Percentiles rank a stretch among this genome's conserved stretches.
Evolutionary conservation across 1,139 yeast species (phyloP).

Genomic region (Sugiyamaella neomexicana): DNA sequence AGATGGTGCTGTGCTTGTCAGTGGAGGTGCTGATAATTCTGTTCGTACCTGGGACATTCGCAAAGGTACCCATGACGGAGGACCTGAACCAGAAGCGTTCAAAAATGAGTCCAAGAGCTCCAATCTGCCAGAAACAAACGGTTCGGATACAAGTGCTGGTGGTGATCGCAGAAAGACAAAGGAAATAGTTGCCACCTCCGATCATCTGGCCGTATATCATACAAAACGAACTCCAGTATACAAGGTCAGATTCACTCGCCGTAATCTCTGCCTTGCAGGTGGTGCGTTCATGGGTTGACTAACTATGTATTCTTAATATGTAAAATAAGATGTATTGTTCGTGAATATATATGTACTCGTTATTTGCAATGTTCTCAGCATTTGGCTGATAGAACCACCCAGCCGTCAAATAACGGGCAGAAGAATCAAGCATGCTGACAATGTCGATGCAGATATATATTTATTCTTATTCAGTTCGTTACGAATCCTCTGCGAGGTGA

Average conservation of each 20-base stretch:
- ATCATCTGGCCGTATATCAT: slow-evolving; percentile 90
- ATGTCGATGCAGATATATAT: too few species aligned
- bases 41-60: slow-evolving; percentile 96
- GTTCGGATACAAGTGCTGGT: slow-evolving; percentile 19
- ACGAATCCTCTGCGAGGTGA: slow-evolving; percentile 9
- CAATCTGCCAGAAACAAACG: slow-evolving; percentile 19
- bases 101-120: slow-evolving; percentile 23
- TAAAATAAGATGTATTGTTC: too few species aligned
- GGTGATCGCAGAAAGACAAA: slow-evolving; percentile 52
- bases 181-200: slow-evolving; percentile 78
- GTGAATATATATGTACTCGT: too few species aligned
- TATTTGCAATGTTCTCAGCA: too few species aligned
- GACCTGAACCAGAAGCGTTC: slow-evolving; percentile 78
- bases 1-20: slow-evolving; percentile 86
- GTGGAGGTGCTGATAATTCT: slow-evolving; percentile 91
- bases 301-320: too few species aligned
- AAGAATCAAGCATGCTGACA: too few species aligned
- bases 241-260: slow-evolving; percentile 85
- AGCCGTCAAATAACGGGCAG: too few species aligned
- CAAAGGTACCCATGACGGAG: slow-evolving; percentile 76
- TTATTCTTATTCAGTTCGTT: slow-evolving; percentile 10
- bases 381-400: too few species aligned
- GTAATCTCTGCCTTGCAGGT: slow-evolving; percentile 89
- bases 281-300: slow-evolving; percentile 68
- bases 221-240: slow-evolving; percentile 94